Evolutionary conservation across 441 rosid species (phyloP).

Genomic region (Isatis lusitanica): DNA sequence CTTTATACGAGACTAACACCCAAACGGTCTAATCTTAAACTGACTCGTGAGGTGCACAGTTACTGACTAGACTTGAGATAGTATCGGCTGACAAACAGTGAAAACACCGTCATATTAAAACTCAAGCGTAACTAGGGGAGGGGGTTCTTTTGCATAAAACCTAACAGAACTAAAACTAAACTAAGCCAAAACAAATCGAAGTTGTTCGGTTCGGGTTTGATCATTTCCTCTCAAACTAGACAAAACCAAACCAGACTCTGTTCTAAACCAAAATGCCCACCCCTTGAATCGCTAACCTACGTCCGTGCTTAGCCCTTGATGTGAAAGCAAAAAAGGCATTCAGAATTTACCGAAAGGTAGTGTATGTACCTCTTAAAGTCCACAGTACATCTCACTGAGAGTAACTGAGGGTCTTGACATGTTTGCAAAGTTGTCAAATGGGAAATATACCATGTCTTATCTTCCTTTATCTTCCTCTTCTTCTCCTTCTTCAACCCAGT

Average conservation of each 20-base stretch:
- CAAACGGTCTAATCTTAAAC: too few species aligned
- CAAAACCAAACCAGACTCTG: neutral
- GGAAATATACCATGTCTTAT: slow-evolving; percentile 28
- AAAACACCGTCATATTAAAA: too few species aligned
- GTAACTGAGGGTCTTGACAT: slow-evolving; percentile 29
- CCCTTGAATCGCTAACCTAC: neutral
- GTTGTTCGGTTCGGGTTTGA: neutral
- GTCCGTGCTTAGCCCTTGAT: neutral
- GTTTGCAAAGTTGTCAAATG: slow-evolving; percentile 25
- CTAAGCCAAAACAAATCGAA: neutral
- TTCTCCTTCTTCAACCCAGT: slow-evolving; percentile 55
- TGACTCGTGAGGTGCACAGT: neutral
- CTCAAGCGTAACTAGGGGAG: too few species aligned
- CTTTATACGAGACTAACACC: neutral
- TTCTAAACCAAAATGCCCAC: neutral
- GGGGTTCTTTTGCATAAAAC: neutral
- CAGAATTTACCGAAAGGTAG: neutral
- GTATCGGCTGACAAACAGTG: too few species aligned
- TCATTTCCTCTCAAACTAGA: neutral
- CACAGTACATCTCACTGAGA: slow-evolving; percentile 29
- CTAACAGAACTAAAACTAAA: neutral
- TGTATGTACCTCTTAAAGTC: slow-evolving; percentile 34
- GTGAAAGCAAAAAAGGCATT: slow-evolving; percentile 1
- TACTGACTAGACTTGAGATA: neutral
- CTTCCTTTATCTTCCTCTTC: slow-evolving; percentile 22